phyloP scores from a whole-genome alignment of 306 rosid species.

The Acmispon strigosus region DNA sequence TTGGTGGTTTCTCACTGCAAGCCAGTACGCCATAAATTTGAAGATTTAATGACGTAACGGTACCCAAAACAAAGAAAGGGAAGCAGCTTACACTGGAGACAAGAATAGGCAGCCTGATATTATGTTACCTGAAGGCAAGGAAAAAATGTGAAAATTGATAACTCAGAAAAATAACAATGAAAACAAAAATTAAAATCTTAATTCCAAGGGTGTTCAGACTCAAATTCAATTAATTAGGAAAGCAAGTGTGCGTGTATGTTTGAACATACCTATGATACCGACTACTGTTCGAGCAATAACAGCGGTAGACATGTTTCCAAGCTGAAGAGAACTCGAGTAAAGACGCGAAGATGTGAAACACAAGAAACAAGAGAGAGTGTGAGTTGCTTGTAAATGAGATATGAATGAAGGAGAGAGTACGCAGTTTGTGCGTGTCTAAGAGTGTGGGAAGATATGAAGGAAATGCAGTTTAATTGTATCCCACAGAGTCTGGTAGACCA shows the following conservation, averaged over 20 bases:
- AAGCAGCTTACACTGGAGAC: conserved; percentile 63
- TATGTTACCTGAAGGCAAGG: conserved; percentile 54
- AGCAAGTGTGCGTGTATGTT: too few species aligned
- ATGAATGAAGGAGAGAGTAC: too few species aligned
- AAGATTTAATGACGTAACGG: too few species aligned
- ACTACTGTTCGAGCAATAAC: conserved; percentile 48
- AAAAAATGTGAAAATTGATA: not conserved
- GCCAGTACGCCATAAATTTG: too few species aligned
- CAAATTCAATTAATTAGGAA: too few species aligned
- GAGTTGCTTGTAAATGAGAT: not conserved
- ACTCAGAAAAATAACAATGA: not conserved
- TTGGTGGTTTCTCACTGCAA: too few species aligned
- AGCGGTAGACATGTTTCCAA: conserved; percentile 43
- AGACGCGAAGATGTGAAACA: not conserved
- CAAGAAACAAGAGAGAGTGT: not conserved
- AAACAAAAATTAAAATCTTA: too few species aligned
- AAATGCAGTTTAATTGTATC: not conserved
- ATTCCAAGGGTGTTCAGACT: too few species aligned
- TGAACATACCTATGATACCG: conserved; percentile 47
- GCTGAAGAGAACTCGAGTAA: not conserved
- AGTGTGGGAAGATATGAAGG: too few species aligned
- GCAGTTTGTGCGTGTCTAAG: too few species aligned
- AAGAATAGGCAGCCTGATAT: conserved; percentile 56
- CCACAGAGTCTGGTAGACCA: conserved; percentile 17
- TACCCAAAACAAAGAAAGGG: not conserved